Conservation (phyloP, 1,284 basidiomycete species). For the Ganoderma boninense region DNA sequence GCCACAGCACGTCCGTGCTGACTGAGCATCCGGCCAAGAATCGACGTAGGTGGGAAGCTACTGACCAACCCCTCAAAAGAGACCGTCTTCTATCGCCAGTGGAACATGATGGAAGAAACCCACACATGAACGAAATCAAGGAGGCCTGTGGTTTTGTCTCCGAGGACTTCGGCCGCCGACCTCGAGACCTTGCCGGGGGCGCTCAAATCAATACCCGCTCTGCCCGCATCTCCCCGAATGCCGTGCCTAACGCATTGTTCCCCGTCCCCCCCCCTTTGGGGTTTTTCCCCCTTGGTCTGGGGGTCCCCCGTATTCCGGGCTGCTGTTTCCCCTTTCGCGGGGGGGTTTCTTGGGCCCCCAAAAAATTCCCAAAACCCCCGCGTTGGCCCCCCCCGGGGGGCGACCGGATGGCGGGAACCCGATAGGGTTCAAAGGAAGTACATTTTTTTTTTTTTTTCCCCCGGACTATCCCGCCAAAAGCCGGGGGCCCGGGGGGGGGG, state of each 20-base stretch:
- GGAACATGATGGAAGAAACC: slow-evolving; percentile 98
- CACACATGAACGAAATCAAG: slow-evolving; percentile 90
- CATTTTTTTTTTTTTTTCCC: no score
- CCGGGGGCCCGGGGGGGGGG: no score
- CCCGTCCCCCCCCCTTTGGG: no score
- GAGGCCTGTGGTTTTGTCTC: slow-evolving; percentile 90
- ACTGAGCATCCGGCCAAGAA: slow-evolving; percentile 54
- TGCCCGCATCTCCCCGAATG: slow-evolving; percentile 11
- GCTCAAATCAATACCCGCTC: slow-evolving; percentile 42
- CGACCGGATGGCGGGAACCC: no score
- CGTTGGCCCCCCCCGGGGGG: no score
- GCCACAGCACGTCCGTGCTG: slow-evolving; percentile 10
- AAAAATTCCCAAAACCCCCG: no score
- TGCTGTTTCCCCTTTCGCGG: no score
- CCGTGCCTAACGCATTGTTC: slow-evolving; percentile 13
- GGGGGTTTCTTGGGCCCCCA: no score
- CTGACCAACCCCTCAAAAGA: slow-evolving; percentile 96
- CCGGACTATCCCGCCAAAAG: no score
- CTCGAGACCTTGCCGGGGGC: slow-evolving; percentile 84
- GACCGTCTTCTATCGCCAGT: slow-evolving; percentile 92
- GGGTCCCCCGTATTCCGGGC: no score
- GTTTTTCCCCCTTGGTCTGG: no score
- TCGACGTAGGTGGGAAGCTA: slow-evolving; percentile 94
- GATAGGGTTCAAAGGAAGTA: no score
- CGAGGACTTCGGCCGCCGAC: slow-evolving; percentile 75